phyloP scores from a whole-genome alignment of 1,139 yeast genomes.

The Cylindricascospora bacillispora region DNA sequence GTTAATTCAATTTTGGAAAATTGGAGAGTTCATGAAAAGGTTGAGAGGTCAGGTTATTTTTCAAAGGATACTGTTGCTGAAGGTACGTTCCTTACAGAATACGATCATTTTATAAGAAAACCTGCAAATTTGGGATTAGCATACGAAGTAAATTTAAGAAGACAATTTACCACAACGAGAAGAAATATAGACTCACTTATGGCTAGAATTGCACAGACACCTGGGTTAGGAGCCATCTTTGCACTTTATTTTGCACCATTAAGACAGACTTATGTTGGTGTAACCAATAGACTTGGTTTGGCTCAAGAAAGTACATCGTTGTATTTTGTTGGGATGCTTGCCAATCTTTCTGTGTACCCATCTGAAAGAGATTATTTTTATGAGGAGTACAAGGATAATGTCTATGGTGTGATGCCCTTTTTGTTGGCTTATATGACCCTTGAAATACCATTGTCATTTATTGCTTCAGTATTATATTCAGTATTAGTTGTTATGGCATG shows the following conservation, averaged over 20 bases:
- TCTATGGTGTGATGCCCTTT: slow-evolving; percentile 57
- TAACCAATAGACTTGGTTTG: slow-evolving; percentile 57
- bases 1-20: slow-evolving; percentile 34
- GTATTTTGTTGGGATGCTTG: slow-evolving; percentile 69
- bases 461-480: slow-evolving; percentile 47
- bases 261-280: slow-evolving; percentile 43
- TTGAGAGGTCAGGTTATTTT: background rate
- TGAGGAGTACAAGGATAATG: slow-evolving; percentile 64
- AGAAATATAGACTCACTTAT: slow-evolving; percentile 51
- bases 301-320: slow-evolving; percentile 62
- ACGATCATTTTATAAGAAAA: slow-evolving; percentile 11
- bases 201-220: slow-evolving; percentile 56
- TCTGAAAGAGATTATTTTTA: slow-evolving; percentile 62
- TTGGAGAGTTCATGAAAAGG: slow-evolving; percentile 33
- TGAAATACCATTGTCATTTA: slow-evolving; percentile 62
- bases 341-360: slow-evolving; percentile 66
- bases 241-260: slow-evolving; percentile 66
- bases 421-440: slow-evolving; percentile 49
- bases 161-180: slow-evolving; percentile 41
- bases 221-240: slow-evolving; percentile 51
- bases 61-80: slow-evolving; percentile 1
- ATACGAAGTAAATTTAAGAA: slow-evolving; percentile 30
- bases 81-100: slow-evolving; percentile 9
- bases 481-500: slow-evolving; percentile 53
- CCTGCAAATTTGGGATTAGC: slow-evolving; percentile 29